These are phyloP conservation scores for Pythium sukuiense DNA, from an alignment of 352 stramenopile genomes.

Conservation along the genomic window DNA sequence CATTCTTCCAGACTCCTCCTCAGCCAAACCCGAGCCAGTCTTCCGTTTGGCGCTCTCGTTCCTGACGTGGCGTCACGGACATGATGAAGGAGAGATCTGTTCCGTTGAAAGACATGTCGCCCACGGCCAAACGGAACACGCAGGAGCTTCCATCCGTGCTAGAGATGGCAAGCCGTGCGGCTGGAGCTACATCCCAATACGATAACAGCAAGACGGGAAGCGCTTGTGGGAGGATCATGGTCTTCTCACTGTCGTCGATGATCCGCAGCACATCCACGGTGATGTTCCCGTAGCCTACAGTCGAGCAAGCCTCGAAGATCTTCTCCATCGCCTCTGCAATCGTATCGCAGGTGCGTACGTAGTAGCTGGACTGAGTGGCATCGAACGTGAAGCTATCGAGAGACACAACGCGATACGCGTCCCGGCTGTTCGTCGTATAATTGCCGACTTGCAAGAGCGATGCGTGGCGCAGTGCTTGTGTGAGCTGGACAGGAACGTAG, in stretches of 20 bases:
- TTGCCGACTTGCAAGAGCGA: too few species aligned
- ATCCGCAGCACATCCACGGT: slow-evolving; percentile 12
- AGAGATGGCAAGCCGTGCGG: slow-evolving; percentile 32
- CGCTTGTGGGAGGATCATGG: slow-evolving; percentile 25
- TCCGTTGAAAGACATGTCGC: slow-evolving; percentile 33
- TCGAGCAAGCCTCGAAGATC: slow-evolving; percentile 4
- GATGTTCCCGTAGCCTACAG: slow-evolving; percentile 21
- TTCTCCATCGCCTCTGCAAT: neutral
- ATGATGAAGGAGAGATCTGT: too few species aligned
- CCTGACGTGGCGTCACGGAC: too few species aligned
- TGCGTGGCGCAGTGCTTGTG: too few species aligned
- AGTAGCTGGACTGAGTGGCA: neutral
- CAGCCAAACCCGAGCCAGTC: too few species aligned
- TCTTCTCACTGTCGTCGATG: slow-evolving; percentile 17
- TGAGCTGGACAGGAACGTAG: too few species aligned
- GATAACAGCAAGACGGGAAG: slow-evolving; percentile 40
- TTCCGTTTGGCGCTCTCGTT: too few species aligned
- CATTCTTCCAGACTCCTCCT: too few species aligned
- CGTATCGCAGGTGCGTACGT: neutral
- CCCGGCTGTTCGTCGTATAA: too few species aligned
- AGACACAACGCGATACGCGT: neutral
- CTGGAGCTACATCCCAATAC: slow-evolving; percentile 34
- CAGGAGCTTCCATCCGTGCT: slow-evolving; percentile 39
- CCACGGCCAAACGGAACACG: too few species aligned
- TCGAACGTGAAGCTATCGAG: neutral